Base-by-base conservation (phyloP, 805 yeast species). In the Starmerella bombi region DNA sequence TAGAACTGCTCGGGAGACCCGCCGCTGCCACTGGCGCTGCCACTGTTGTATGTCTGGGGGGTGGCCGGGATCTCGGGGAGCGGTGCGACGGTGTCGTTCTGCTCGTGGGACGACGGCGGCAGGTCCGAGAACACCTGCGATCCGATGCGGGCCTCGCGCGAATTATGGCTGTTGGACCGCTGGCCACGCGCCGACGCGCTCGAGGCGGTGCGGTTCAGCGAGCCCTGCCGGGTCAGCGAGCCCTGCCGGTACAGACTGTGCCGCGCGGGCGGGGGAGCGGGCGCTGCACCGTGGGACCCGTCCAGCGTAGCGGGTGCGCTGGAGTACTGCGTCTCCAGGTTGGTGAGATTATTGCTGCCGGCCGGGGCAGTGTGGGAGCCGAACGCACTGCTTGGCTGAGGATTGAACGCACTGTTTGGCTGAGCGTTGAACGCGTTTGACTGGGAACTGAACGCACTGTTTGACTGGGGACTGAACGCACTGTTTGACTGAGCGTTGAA, bases 1-100 rank as follows among this genome's bases (percentile, higher is more conserved):
- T 42, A 48, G 37, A 44, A 50, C 46, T 45, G 52, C 38, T 50
- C 53, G 7, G 49, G 49, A 3, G 50, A 37, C 22, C 39, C 36
- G 17, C 17, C 17, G n/a, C 15, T 15, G 17, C 14, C 8, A 8
- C 12, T 7, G 12, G 27, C 16, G 35, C 35, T 8, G 25, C 31
- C 17, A 23, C 31, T 10, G 16, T 20, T 21, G 18, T 17, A 5
- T 17, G 16, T 22, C 15, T 27, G 33, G 10, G 44, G 38, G 7
- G 44, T 31, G 23, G 39, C 42, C 10, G 43, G 44, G 23, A 40
- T 37, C 37, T 40, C 32, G 27, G 49, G 38, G 25, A 42, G 36
- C 17, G 32, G 34, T 9, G 40, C 42, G n/a, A 39, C 29, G 12
- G n/a, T 16, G 23, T 39, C 42, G 22, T 12, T 29, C 16, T 3